Evolutionary conservation across 2,329 filamentous ascomycete species (phyloP).

Genomic region (Diplodia sapinea): DNA sequence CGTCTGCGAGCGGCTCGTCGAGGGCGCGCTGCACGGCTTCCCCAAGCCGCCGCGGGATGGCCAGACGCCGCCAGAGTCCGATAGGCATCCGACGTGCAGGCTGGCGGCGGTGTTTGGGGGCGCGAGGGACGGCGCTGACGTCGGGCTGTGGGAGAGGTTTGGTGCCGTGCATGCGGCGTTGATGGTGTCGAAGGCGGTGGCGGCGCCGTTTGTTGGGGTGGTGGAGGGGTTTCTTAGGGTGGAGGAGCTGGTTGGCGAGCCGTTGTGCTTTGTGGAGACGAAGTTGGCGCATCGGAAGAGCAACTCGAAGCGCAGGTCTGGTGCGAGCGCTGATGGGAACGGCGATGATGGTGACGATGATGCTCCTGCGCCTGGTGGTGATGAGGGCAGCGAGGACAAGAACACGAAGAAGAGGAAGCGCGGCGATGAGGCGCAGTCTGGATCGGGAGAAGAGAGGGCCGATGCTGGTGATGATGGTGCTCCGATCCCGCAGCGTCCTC

Average conservation of each 20-base stretch:
- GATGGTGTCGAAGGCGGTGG: background rate
- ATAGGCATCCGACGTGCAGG: accelerated
- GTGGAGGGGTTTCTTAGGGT: background rate
- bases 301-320: background rate
- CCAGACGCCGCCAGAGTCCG: background rate
- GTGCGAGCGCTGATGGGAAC: no score
- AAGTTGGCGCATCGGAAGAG: background rate
- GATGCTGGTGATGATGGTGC: no score
- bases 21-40: background rate
- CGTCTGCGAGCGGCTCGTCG: background rate
- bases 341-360: no score
- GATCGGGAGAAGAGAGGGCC: no score
- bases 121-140: no score
- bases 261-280: background rate
- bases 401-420: no score
- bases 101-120: background rate
- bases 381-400: no score
- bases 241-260: background rate
- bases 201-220: background rate
- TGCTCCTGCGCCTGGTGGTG: no score
- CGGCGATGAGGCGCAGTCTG: no score
- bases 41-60: background rate
- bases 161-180: background rate
- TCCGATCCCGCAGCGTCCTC: no score
- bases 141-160: background rate